Base-by-base conservation (phyloP, 257 asterid species). In the Nicotiana knightiana region DNA sequence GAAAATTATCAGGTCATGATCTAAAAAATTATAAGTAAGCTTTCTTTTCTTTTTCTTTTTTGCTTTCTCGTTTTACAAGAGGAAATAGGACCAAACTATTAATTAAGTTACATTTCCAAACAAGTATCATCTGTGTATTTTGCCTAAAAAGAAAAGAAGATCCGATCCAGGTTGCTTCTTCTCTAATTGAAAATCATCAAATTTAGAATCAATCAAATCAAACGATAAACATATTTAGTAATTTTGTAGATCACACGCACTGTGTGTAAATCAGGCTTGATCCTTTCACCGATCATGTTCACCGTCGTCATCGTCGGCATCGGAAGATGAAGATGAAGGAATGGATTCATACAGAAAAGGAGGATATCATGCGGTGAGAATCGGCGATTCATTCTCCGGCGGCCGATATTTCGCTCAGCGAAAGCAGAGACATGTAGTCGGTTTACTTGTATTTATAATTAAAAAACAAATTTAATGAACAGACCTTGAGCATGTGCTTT, bases 331-430 rank as follows among this genome's bases (percentile, higher is more conserved):
- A 89, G 98, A 94, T 58, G 98, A 94, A 82, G 97, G 93, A 77
- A 86, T 85, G 33, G 97, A 91, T 48, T 93, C 97, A 0, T 93
- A 93, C 84, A 83, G 98, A 54, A 93, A 91, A 84, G 98, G 98
- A 76, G 98, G 98, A 10, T 94, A 93, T 85, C 97, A 93, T 85
- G 98, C 97, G 24, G 98, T 93, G 15, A 86, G 97, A 37, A 88
- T 93, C 89, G 98, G 93, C 39, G 98, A 94, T 84, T 86, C 92
- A 3, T 94, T 94, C 89, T 83, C 92, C 84, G 87, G 81, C 10
- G 98, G 97, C 35, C 90, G 94, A 33, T 96, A 93, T 88, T 88
- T 96, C 87, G 98, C 98, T 59, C 99, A 96, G 93, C 89, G 97
- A 39, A 62, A 62, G 12, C 17, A 9, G 33, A 61, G 64, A 53